phyloP scores from a whole-genome alignment of 306 rosid species.

The Casuarina cunninghamiana region DNA sequence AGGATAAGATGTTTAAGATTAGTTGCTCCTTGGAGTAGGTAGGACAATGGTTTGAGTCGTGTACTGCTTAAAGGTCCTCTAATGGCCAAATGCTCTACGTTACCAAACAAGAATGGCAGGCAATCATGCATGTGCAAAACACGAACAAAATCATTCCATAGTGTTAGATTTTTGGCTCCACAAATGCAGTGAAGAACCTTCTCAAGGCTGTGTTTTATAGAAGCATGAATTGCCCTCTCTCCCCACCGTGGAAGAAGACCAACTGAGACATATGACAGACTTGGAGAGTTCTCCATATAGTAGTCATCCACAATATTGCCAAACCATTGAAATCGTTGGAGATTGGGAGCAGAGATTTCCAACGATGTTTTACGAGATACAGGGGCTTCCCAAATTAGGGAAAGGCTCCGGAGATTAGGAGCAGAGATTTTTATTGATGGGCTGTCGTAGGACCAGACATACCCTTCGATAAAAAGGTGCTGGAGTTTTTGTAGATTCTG shows the following conservation, averaged over 20 bases:
- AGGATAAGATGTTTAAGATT: not conserved
- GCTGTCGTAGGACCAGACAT: no score
- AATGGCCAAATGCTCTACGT: not conserved
- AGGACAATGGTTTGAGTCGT: not conserved
- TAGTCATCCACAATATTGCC: not conserved
- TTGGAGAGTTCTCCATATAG: not conserved
- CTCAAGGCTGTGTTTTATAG: not conserved
- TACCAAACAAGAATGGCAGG: not conserved
- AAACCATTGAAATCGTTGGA: not conserved
- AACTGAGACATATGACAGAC: not conserved
- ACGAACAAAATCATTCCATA: no score
- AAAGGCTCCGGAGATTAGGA: no score
- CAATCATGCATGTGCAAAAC: not conserved
- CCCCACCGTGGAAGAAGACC: no score
- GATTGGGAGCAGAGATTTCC: not conserved
- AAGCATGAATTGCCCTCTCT: not conserved
- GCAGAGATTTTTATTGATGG: no score
- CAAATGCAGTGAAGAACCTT: not conserved
- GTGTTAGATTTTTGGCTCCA: not conserved
- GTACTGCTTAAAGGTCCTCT: not conserved
- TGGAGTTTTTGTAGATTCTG: no score
- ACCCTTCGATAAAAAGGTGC: no score
- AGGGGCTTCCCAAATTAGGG: no score
- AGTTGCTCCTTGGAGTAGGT: not conserved
- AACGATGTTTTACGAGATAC: not conserved